These are phyloP conservation scores for Hericium coralloides DNA, from an alignment of 768 basidiomycete species.

Conservation along the genomic window DNA sequence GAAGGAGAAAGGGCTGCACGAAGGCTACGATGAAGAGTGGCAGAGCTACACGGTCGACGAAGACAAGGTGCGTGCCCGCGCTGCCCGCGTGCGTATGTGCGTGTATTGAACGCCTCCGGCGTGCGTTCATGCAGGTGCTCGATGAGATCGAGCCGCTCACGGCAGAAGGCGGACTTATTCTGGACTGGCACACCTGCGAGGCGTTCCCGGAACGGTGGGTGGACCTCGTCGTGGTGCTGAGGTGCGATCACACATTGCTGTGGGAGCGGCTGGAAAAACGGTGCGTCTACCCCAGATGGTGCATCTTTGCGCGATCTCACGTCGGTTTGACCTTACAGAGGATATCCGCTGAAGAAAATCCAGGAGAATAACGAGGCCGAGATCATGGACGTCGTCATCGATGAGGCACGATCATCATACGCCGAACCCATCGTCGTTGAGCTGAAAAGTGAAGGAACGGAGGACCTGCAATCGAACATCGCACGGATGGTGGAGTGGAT, in stretches of 20 bases:
- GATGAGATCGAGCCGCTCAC: constrained; percentile 79
- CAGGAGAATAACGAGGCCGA: constrained; percentile 98
- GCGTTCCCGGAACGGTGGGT: constrained; percentile 94
- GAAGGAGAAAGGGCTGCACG: constrained; percentile 73
- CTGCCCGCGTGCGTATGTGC: neutral
- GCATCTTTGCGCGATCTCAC: neutral
- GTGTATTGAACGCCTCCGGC: neutral
- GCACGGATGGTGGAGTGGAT: constrained; percentile 86
- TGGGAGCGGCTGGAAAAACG: constrained; percentile 90
- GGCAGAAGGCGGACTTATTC: constrained; percentile 65
- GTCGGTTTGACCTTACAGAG: constrained; percentile 33
- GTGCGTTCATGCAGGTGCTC: constrained; percentile 51
- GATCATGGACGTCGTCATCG: constrained; percentile 89
- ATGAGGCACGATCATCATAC: constrained; percentile 86
- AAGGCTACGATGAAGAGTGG: constrained; percentile 92
- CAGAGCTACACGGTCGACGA: constrained; percentile 91
- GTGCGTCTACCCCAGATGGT: constrained; percentile 31
- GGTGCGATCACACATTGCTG: constrained; percentile 77
- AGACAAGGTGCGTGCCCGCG: constrained; percentile 62
- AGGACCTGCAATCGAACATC: constrained; percentile 85
- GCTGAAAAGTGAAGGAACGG: constrained; percentile 63
- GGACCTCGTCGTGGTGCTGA: constrained; percentile 88
- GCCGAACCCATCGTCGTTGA: constrained; percentile 81
- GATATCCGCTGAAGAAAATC: constrained; percentile 86
- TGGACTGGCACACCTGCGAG: constrained; percentile 95